phyloP scores from a whole-genome alignment of 2,329 filamentous ascomycete genomes.

The Geosmithia flava region DNA sequence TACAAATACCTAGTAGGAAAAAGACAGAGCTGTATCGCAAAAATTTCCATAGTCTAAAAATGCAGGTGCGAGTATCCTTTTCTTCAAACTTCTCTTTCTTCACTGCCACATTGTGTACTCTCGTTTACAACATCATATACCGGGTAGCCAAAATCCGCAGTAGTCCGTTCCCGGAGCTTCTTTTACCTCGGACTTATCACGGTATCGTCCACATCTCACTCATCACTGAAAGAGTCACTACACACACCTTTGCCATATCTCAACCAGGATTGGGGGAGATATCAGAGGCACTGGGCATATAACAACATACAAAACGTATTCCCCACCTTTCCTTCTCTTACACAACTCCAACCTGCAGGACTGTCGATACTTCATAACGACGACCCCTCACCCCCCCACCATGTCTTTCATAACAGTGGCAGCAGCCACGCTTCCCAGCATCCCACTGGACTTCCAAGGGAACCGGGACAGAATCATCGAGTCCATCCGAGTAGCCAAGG shows the following conservation, averaged over 20 bases:
- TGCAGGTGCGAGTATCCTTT: too few relatives aligned
- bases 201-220: background rate
- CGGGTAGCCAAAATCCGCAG: background rate
- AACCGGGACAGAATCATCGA: slow-evolving; percentile 52
- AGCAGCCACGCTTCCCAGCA: slow-evolving; percentile 69
- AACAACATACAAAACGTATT: too few relatives aligned
- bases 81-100: too few relatives aligned
- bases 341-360: too few relatives aligned
- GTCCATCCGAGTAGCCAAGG: slow-evolving; percentile 48
- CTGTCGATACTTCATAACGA: background rate
- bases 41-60: too few relatives aligned
- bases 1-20: too few relatives aligned
- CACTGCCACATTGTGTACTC: too few relatives aligned
- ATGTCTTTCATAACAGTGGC: slow-evolving; percentile 51
- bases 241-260: too few relatives aligned
- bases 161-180: background rate
- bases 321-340: background rate
- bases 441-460: slow-evolving; percentile 53
- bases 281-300: too few relatives aligned
- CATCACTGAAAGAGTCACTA: too few relatives aligned
- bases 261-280: too few relatives aligned
- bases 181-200: background rate
- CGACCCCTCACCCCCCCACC: background rate
- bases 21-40: too few relatives aligned
- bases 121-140: background rate